Evolutionary conservation across 169 alveolate species (phyloP), one percentile per base, ranked within the genome.

Genomic region (Sarcocystis neurona): DNA sequence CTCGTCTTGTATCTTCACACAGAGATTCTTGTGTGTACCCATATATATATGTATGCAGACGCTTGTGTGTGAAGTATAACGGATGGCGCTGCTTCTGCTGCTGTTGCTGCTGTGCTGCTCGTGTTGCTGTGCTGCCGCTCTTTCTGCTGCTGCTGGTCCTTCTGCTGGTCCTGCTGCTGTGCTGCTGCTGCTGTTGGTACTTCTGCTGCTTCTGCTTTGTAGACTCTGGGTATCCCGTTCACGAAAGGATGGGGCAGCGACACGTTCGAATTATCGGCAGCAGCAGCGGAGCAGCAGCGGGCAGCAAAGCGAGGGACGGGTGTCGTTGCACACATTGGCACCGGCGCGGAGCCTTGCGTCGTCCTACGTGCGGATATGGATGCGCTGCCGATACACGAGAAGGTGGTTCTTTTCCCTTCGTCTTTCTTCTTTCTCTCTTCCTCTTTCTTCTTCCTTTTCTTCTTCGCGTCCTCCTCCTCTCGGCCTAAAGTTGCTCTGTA

Each of bases 331-430:
- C 86, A 90, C 8, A 56, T 90, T 10, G 93, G 93, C 39, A 85
- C 88, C 0, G 93, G 93, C n/a, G 43, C 32, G 60, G 60, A 60
- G 39, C 93, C 93, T 0, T 84, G 90, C 39, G 91, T 90, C 30
- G 66, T 70, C 44, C 56, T 90, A 75, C 79, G 93, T 63, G 93
- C 93, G 10, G 93, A 90, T 60, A 90, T 90, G 84, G 93, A 90
- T 74, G 93, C 90, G 18, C 90, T 90, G 27, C 93, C 93, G 0
- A 90, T 90, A 3, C 66, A 15, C 48, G 93, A 90, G 70, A 74
- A 72, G 87, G 91, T 87, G 56, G 58, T 72, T 72, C 60, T 60
- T n/a, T n/a, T n/a, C n/a, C n/a, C n/a, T n/a, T 53, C 30, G 12
- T 53, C 66, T 15, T 53, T 53, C 66, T 53, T 53, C 23, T 53